A percentile compares a stretch with the other conserved stretches of the same genome.
Conservation (phyloP, 169 alveolate genomes). For the Amoebophrya sp. region DNA sequence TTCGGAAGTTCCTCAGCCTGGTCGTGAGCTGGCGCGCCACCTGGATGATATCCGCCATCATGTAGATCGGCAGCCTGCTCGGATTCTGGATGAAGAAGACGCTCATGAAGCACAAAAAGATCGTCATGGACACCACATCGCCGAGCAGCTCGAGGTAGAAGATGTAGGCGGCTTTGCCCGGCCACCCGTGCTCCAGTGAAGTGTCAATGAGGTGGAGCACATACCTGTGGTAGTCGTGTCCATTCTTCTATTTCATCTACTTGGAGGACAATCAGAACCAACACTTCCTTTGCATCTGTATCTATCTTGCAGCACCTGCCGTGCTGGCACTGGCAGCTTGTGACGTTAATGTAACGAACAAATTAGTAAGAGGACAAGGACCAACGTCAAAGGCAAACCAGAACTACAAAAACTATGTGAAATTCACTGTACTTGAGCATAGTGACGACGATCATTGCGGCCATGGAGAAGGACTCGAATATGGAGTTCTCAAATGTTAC, state of each 20-base stretch:
- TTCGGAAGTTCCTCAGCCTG: background rate
- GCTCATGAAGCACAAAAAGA: constrained; percentile 44
- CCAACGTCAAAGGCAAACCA: too few relatives aligned
- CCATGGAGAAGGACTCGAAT: background rate
- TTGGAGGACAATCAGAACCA: too few relatives aligned
- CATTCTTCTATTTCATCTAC: too few relatives aligned
- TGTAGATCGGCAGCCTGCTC: constrained; percentile 67
- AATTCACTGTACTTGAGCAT: background rate
- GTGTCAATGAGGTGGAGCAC: constrained; percentile 36
- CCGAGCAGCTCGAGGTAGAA: constrained; percentile 42
- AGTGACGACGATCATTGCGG: background rate
- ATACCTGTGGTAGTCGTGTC: constrained; percentile 24
- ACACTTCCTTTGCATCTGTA: too few relatives aligned
- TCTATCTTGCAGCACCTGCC: too few relatives aligned
- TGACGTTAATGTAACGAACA: too few relatives aligned
- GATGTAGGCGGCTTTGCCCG: constrained; percentile 29
- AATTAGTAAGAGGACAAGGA: too few relatives aligned
- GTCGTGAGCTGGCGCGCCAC: constrained; percentile 41
- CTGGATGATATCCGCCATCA: constrained; percentile 73
- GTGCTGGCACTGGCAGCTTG: too few relatives aligned
- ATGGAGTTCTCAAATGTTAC: too few relatives aligned
- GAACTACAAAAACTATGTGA: too few relatives aligned
- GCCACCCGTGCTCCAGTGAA: constrained; percentile 39
- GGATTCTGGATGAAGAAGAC: constrained; percentile 70
- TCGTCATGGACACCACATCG: constrained; percentile 35